These are phyloP conservation scores for Sequoia sempervirens DNA, from an alignment of 75 land plant genomes.

Conservation along the genomic window DNA sequence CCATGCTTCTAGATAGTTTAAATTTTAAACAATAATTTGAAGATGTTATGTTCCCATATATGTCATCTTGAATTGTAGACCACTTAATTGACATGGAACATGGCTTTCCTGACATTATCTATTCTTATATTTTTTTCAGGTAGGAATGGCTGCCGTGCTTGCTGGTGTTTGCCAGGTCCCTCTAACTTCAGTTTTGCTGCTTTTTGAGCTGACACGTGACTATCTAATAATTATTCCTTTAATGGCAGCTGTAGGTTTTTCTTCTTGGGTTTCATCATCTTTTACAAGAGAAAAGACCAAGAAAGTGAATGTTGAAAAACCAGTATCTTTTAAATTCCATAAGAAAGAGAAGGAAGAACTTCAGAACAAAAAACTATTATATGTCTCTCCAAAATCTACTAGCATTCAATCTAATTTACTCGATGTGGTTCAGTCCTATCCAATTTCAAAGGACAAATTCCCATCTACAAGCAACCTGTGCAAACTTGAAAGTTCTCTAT, in stretches of 20 bases:
- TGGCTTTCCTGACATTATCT: background rate
- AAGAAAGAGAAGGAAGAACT: slow-evolving; percentile 7
- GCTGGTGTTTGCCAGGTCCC: slow-evolving; percentile 99
- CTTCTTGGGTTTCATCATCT: slow-evolving; percentile 81
- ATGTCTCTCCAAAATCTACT: slow-evolving; percentile 7
- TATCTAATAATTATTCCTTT: slow-evolving; percentile 96
- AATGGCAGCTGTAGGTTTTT: slow-evolving; percentile 89
- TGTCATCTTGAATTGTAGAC: background rate
- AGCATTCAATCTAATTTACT: background rate
- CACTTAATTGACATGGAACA: background rate
- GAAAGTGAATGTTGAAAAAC: slow-evolving; percentile 1
- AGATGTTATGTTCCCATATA: background rate
- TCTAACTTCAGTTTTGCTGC: slow-evolving; percentile 85
- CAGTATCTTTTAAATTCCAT: background rate
- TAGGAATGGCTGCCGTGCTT: slow-evolving; percentile 98
- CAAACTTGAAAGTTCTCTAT: slow-evolving; percentile 77
- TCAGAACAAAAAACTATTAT: background rate
- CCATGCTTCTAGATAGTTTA: background rate
- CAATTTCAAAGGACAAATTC: slow-evolving; percentile 1
- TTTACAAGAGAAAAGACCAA: slow-evolving; percentile 29
- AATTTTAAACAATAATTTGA: background rate
- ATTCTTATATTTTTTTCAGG: slow-evolving; percentile 35
- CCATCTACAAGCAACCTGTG: slow-evolving; percentile 44
- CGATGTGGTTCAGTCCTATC: slow-evolving; percentile 5
- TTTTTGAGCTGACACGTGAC: slow-evolving; percentile 95